Evolutionary conservation across 1,284 basidiomycete species (phyloP).

Genomic region (Athelia sp.): DNA sequence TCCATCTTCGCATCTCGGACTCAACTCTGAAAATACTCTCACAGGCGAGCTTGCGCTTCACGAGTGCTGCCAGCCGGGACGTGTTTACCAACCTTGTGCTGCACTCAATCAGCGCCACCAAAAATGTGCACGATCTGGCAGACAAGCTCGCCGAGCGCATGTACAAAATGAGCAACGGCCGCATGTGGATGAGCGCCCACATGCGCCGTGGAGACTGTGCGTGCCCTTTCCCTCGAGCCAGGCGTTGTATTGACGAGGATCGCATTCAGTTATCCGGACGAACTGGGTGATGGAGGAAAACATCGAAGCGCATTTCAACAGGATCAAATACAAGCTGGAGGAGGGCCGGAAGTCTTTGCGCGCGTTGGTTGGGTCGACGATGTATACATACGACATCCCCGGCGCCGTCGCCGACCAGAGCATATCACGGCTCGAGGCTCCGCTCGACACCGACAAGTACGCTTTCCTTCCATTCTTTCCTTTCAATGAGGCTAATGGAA

Average conservation of each 20-base stretch:
- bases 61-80: conserved; percentile 22
- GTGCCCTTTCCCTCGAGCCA: too few relatives aligned
- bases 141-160: conserved; percentile 25
- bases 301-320: conserved; percentile 28
- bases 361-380: background rate
- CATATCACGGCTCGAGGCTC: conserved; percentile 15
- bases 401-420: conserved; percentile 13
- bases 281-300: conserved; percentile 29
- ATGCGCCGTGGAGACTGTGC: conserved; percentile 37
- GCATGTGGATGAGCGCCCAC: conserved; percentile 35
- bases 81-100: conserved; percentile 27
- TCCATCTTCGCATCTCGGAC: background rate
- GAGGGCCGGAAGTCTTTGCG: conserved; percentile 18
- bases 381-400: conserved; percentile 14
- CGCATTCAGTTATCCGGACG: too few relatives aligned
- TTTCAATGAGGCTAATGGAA: background rate
- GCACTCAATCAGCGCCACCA: conserved; percentile 25
- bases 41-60: conserved; percentile 32
- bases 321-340: conserved; percentile 25
- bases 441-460: conserved; percentile 15
- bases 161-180: conserved; percentile 21
- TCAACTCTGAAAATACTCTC: background rate
- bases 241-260: too few relatives aligned
- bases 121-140: conserved; percentile 24
- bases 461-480: conserved; percentile 1